Conservation (phyloP, 2,329 filamentous ascomycete genomes). For the Colletotrichum liriopes region DNA sequence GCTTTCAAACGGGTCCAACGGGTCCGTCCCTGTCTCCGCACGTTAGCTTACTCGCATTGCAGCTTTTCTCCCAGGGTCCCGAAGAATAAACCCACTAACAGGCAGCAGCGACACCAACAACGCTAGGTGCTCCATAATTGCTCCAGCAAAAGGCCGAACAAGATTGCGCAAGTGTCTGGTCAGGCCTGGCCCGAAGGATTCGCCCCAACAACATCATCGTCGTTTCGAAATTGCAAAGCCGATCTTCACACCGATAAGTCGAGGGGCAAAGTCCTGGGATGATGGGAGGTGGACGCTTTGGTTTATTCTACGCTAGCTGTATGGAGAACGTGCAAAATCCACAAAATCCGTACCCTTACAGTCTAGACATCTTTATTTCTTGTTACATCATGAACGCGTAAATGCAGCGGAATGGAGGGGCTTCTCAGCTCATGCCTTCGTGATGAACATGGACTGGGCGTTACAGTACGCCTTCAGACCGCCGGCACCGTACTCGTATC, state of each 20-base stretch:
- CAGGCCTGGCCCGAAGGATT: constrained; percentile 18
- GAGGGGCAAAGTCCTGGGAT: not conserved
- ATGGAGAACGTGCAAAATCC: constrained; percentile 5
- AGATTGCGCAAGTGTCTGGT: constrained; percentile 9
- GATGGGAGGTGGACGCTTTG: not conserved
- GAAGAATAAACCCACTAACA: not conserved
- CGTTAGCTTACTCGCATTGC: constrained; percentile 7
- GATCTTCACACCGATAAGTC: constrained; percentile 1
- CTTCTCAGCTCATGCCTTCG: constrained; percentile 27
- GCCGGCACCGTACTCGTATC: constrained; percentile 57
- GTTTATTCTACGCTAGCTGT: constrained; percentile 4
- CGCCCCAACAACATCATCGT: not conserved
- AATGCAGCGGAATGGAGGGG: not conserved
- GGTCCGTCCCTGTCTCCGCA: constrained; percentile 2
- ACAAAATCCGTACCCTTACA: not conserved
- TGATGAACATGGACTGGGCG: constrained; percentile 37
- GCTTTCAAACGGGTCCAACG: not conserved
- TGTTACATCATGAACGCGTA: constrained; percentile 18
- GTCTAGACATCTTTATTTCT: constrained; percentile 8
- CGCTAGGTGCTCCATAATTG: constrained; percentile 14
- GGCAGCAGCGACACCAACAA: constrained; percentile 2
- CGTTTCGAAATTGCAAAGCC: constrained; percentile 12
- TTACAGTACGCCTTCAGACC: constrained; percentile 56
- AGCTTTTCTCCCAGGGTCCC: constrained; percentile 8
- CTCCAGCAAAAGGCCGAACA: constrained; percentile 23